Evolutionary conservation across 192 early-diverging fungal genomes (phyloP).

Genomic region (Entomortierella beljakovae): DNA sequence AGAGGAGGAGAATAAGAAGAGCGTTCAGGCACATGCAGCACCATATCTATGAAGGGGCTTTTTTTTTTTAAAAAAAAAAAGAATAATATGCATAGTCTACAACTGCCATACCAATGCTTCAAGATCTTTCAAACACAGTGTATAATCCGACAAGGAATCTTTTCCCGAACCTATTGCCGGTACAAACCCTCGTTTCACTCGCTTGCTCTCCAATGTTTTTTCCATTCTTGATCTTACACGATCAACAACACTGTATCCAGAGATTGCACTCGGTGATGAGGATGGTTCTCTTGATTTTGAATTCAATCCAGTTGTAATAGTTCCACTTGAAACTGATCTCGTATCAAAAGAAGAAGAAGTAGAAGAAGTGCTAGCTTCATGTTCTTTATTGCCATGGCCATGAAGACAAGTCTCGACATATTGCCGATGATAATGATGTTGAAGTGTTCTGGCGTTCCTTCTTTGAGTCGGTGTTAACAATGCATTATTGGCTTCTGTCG

Average conservation of each 20-base stretch:
- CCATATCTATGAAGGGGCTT: no score
- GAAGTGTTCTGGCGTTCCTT: constrained; percentile 33
- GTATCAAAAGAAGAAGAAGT: no score
- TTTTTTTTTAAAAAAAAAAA: background rate
- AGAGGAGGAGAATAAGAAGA: no score
- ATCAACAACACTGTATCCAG: constrained; percentile 17
- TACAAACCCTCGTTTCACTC: constrained; percentile 10
- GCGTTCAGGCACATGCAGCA: no score
- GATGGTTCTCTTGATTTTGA: background rate
- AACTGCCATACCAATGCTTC: constrained; percentile 7
- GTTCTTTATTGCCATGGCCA: background rate
- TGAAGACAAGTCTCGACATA: constrained; percentile 22
- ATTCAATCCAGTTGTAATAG: no score
- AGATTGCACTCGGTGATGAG: background rate
- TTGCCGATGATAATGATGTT: constrained; percentile 32
- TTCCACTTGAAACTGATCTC: no score
- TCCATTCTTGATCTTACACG: constrained; percentile 17
- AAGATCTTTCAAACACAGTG: constrained; percentile 17
- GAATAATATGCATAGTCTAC: background rate
- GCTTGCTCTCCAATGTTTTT: constrained; percentile 19
- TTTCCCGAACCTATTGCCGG: constrained; percentile 8
- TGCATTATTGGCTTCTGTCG: constrained; percentile 38
- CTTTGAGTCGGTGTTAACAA: constrained; percentile 30
- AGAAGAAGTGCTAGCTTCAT: background rate
- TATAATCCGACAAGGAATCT: constrained; percentile 8